phyloP scores from a whole-genome alignment of 1,284 basidiomycete genomes.

The Fomitiporia mediterranea region DNA sequence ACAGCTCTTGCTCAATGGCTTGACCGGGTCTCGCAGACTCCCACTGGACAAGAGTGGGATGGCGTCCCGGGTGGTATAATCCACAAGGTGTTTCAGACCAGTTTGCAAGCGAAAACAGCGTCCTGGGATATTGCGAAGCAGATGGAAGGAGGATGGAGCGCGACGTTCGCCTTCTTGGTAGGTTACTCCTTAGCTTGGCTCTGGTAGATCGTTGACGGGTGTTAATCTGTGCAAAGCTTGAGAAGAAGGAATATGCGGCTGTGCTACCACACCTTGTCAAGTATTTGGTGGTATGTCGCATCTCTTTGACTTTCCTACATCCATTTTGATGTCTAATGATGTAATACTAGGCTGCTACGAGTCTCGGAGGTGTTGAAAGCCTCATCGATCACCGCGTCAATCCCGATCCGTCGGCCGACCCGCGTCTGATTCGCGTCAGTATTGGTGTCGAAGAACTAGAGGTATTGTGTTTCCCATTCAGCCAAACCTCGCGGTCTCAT shows the following conservation, averaged over 20 bases:
- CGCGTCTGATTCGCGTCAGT: slow-evolving; percentile 67
- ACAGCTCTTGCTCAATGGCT: slow-evolving; percentile 77
- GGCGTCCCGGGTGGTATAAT: slow-evolving; percentile 67
- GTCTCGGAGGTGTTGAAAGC: slow-evolving; percentile 91
- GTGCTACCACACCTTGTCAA: slow-evolving; percentile 59
- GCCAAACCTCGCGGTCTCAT: slow-evolving; percentile 4
- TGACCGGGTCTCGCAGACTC: slow-evolving; percentile 41
- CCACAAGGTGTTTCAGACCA: slow-evolving; percentile 72
- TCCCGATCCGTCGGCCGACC: slow-evolving; percentile 64
- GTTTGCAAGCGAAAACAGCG: slow-evolving; percentile 61
- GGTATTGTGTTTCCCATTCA: slow-evolving; percentile 31
- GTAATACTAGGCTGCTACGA: slow-evolving; percentile 74
- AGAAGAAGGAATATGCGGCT: slow-evolving; percentile 45
- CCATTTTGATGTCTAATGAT: neutral
- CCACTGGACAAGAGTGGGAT: slow-evolving; percentile 41
- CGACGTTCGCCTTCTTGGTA: slow-evolving; percentile 73
- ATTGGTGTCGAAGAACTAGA: slow-evolving; percentile 78
- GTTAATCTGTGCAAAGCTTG: slow-evolving; percentile 10
- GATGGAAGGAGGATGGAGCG: slow-evolving; percentile 79
- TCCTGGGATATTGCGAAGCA: slow-evolving; percentile 65
- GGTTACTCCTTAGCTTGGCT: slow-evolving; percentile 21
- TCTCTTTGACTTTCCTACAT: slow-evolving; percentile 1
- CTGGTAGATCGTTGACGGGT: neutral
- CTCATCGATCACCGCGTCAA: slow-evolving; percentile 74
- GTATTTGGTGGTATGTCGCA: slow-evolving; percentile 64